Evolutionary conservation across 2,329 filamentous ascomycete species (phyloP).

Genomic region (Lasiodiplodia gonubiensis): DNA sequence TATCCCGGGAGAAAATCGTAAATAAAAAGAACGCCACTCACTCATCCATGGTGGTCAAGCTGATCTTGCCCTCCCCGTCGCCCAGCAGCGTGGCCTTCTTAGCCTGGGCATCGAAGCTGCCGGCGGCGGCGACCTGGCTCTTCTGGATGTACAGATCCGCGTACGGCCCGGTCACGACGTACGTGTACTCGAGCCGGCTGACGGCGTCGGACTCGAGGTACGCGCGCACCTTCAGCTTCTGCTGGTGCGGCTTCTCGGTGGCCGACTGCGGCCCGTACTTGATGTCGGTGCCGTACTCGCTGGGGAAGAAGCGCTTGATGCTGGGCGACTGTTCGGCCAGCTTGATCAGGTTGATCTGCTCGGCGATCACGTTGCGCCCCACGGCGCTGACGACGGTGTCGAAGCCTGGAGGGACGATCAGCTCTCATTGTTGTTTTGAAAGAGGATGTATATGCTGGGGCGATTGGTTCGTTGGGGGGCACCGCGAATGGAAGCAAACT

Average conservation of each 20-base stretch:
- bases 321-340: slow-evolving; percentile 61
- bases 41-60: slow-evolving; percentile 74
- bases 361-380: slow-evolving; percentile 65
- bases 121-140: slow-evolving; percentile 50
- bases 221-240: slow-evolving; percentile 71
- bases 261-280: slow-evolving; percentile 66
- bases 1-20: no score
- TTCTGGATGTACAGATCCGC: slow-evolving; percentile 65
- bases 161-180: slow-evolving; percentile 73
- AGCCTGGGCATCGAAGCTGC: slow-evolving; percentile 63
- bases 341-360: slow-evolving; percentile 66
- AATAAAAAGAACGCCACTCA: slow-evolving; percentile 47
- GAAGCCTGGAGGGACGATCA: slow-evolving; percentile 48
- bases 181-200: slow-evolving; percentile 62
- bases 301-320: slow-evolving; percentile 70
- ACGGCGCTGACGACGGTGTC: slow-evolving; percentile 71
- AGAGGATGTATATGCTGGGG: background rate
- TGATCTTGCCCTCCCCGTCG: slow-evolving; percentile 63
- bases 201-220: slow-evolving; percentile 47
- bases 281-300: slow-evolving; percentile 70
- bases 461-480: background rate
- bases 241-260: slow-evolving; percentile 70
- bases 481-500: background rate
- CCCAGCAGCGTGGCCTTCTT: slow-evolving; percentile 67
- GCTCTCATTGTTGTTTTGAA: background rate